phyloP scores from a whole-genome alignment of 140 eudicot genomes.

The Anethum foeniculum region DNA sequence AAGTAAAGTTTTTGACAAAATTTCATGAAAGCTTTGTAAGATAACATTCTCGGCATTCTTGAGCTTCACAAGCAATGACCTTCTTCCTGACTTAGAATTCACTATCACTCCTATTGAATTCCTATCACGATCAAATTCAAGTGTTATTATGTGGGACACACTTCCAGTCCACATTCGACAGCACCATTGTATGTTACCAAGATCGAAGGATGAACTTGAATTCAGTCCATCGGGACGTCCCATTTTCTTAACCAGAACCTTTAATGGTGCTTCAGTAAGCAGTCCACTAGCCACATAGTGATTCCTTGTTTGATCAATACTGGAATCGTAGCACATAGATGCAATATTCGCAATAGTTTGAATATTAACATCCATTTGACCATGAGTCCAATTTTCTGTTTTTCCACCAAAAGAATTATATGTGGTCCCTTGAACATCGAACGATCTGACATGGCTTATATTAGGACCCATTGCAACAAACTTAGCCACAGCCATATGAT shows the following conservation, averaged over 20 bases:
- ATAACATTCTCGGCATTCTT: constrained; percentile 31
- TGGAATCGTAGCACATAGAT: constrained; percentile 85
- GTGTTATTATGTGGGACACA: constrained; percentile 66
- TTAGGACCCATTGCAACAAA: constrained; percentile 76
- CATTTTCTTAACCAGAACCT: constrained; percentile 92
- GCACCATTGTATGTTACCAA: constrained; percentile 42
- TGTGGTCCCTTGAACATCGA: constrained; percentile 76
- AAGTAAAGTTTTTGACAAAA: constrained; percentile 66
- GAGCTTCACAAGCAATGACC: constrained; percentile 65
- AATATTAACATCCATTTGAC: constrained; percentile 73
- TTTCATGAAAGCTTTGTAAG: constrained; percentile 47
- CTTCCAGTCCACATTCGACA: constrained; percentile 42
- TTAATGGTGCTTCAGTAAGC: constrained; percentile 95
- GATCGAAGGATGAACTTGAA: constrained; percentile 36
- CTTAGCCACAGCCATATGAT: constrained; percentile 95
- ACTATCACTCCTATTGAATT: constrained; percentile 86
- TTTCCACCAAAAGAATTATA: constrained; percentile 80
- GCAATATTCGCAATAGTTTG: constrained; percentile 76
- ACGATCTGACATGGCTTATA: constrained; percentile 26
- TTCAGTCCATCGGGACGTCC: constrained; percentile 59
- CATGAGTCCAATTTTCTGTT: constrained; percentile 64
- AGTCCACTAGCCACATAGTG: constrained; percentile 75
- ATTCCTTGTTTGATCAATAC: constrained; percentile 53
- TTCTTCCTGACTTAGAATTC: constrained; percentile 50
- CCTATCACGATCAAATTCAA: constrained; percentile 90